phyloP scores from a whole-genome alignment of 2,329 filamentous ascomycete genomes.

The Massarina eburnea region DNA sequence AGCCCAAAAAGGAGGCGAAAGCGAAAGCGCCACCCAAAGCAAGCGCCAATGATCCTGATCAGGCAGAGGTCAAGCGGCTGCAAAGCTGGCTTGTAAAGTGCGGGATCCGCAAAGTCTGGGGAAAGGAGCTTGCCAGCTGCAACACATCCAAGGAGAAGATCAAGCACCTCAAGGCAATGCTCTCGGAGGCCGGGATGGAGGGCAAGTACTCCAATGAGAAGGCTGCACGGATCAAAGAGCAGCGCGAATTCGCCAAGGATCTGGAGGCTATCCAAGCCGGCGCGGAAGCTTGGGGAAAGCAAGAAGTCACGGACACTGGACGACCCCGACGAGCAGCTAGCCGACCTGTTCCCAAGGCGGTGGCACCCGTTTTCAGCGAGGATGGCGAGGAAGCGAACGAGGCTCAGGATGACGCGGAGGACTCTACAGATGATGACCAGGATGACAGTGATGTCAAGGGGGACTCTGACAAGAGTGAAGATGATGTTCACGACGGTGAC shows the following conservation, averaged over 20 bases:
- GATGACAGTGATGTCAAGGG: slow-evolving; percentile 19
- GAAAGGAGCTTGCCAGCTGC: slow-evolving; percentile 75
- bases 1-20: slow-evolving; percentile 28
- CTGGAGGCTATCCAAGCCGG: slow-evolving; percentile 83
- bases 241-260: slow-evolving; percentile 80
- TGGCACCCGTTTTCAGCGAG: slow-evolving; percentile 25
- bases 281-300: slow-evolving; percentile 72
- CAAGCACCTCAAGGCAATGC: slow-evolving; percentile 73
- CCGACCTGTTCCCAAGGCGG: slow-evolving; percentile 20
- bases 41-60: slow-evolving; percentile 60
- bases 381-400: slow-evolving; percentile 24
- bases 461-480: slow-evolving; percentile 9
- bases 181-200: slow-evolving; percentile 82
- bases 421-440: slow-evolving; percentile 19
- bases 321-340: slow-evolving; percentile 31
- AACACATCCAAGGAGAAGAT: slow-evolving; percentile 78
- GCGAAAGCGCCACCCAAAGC: slow-evolving; percentile 37
- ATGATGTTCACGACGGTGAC: not conserved
- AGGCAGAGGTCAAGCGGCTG: slow-evolving; percentile 82
- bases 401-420: slow-evolving; percentile 12
- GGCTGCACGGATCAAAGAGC: slow-evolving; percentile 83
- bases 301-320: slow-evolving; percentile 27
- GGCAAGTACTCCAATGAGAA: slow-evolving; percentile 85
- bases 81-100: slow-evolving; percentile 88
- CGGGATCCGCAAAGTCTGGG: slow-evolving; percentile 90